A percentile compares a stretch with the other conserved stretches of the same genome.
Evolutionary conservation across 495 filamentous ascomycete genomes (phyloP).

Genomic region (Aspergillus diversus): DNA sequence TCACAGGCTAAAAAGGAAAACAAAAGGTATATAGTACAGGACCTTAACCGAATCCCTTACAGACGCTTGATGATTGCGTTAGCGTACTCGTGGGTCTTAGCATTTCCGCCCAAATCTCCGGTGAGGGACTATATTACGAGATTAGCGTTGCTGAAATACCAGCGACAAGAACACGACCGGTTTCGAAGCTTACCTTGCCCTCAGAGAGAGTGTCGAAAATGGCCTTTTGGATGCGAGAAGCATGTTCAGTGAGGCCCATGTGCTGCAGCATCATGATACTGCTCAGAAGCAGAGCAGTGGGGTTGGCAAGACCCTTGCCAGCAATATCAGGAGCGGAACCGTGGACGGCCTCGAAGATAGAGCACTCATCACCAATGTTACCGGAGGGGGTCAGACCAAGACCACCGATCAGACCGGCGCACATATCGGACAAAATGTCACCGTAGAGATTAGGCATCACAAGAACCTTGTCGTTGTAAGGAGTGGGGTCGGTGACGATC

Average conservation of each 20-base stretch:
- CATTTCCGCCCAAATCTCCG: constrained; percentile 91
- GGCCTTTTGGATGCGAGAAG: constrained; percentile 86
- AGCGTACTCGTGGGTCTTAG: constrained; percentile 91
- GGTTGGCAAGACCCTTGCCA: constrained; percentile 93
- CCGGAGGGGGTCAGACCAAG: constrained; percentile 95
- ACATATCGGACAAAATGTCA: constrained; percentile 99
- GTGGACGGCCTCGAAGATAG: constrained; percentile 99
- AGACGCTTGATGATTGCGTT: constrained; percentile 86
- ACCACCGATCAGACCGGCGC: constrained; percentile 96
- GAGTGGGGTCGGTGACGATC: constrained; percentile 90
- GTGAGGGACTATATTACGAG: constrained; percentile 65
- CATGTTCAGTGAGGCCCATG: constrained; percentile 88
- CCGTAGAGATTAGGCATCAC: constrained; percentile 99
- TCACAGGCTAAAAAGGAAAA: constrained; percentile 43
- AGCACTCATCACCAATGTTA: constrained; percentile 98
- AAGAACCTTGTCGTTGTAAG: constrained; percentile 98
- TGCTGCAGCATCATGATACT: constrained; percentile 99
- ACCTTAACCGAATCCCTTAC: constrained; percentile 51
- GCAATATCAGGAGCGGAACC: constrained; percentile 98
- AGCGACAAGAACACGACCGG: neutral
- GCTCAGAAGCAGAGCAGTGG: constrained; percentile 86
- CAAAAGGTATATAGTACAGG: constrained; percentile 46
- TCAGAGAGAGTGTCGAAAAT: constrained; percentile 93
- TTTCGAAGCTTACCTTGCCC: constrained; percentile 69
- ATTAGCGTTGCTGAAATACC: constrained; percentile 20